Percentiles rank a stretch among this genome's conserved stretches.
Conservation (phyloP, 352 stramenopile genomes). For the Pythium volutum region DNA sequence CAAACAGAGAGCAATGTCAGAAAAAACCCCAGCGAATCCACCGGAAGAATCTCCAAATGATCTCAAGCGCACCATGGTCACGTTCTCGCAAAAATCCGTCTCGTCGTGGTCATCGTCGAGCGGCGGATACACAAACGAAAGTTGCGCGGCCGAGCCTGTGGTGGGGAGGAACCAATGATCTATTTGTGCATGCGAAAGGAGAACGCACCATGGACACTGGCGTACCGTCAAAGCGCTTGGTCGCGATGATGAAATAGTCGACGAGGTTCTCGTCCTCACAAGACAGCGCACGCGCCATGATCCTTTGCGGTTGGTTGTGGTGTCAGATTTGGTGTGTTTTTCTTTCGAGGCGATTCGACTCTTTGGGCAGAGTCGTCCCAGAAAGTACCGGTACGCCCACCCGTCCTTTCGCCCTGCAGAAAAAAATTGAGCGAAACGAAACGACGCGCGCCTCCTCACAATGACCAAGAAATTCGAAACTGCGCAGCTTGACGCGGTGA, state of each 20-base stretch:
- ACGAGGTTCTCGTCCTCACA: constrained; percentile 28
- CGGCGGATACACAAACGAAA: constrained; percentile 40
- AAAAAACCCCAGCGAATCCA: not conserved
- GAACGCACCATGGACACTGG: not conserved
- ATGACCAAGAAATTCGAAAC: not conserved
- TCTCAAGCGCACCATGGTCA: constrained; percentile 34
- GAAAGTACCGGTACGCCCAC: not conserved
- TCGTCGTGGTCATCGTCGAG: constrained; percentile 24
- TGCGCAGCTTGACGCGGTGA: too few relatives aligned
- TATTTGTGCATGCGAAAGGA: not conserved
- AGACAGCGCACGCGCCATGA: constrained; percentile 6
- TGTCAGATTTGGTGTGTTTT: not conserved
- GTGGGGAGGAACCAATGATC: not conserved
- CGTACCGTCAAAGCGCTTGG: constrained; percentile 29
- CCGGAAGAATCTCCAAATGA: not conserved
- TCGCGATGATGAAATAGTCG: constrained; percentile 45
- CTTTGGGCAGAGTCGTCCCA: not conserved
- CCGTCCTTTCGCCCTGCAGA: not conserved
- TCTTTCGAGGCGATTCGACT: too few relatives aligned
- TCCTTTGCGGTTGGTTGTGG: not conserved
- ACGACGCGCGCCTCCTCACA: not conserved
- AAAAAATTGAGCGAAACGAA: not conserved
- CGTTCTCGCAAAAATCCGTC: constrained; percentile 45
- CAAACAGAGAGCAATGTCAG: not conserved
- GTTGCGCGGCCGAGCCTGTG: constrained; percentile 25